Evolutionary conservation across 2,329 filamentous ascomycete genomes (phyloP), one percentile per base, ranked within the genome.

Genomic region (Alternaria angustiovoidea): DNA sequence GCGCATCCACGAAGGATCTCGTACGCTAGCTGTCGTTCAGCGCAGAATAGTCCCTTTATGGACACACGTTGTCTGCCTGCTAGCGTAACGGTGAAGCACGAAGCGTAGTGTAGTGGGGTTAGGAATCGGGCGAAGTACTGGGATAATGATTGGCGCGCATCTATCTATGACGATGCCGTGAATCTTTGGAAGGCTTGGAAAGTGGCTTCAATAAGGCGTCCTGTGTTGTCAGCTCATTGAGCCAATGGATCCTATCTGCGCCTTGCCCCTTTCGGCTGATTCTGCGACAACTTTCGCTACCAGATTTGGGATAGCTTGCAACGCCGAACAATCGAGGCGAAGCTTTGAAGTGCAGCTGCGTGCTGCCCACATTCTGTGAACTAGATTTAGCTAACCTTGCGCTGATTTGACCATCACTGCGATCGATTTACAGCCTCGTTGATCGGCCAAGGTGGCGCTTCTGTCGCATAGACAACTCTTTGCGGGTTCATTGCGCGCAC

Each of bases 11-110:
- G 41, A 30, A 9, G 18, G 22, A 39, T 20, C 22, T 36, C 39
- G 32, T 28, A 38, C 30, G 44, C 49, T 18, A 51, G 53, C 47
- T 47, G 55, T 26, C 26, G 34, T 34, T 44, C 56, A 60, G 66
- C 66, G 66, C 68, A 64, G 22, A 69, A 66, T 69, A 36, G 34
- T 62, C 67, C 63, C 46, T 54, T 64, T 67, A 57, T 41, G 61
- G 65, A 58, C 52, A 26, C 16, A 32, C 39, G 39, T 61, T 39
- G 41, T 54, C 39, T 47, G 41, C 57, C 34, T 57, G 20, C 48
- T 48, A 42, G 38, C 22, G 16, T 16, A 24, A 26, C 43, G 11
- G 48, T 22, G 22, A 44, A 28, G 30, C 20, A 42, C 39, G 20
- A 28, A 28, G 18, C 46, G 38, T 43, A 43, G 5, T 36, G 22